phyloP scores from a whole-genome alignment of 208 protist genomes.

The Trichomonas tenax region DNA sequence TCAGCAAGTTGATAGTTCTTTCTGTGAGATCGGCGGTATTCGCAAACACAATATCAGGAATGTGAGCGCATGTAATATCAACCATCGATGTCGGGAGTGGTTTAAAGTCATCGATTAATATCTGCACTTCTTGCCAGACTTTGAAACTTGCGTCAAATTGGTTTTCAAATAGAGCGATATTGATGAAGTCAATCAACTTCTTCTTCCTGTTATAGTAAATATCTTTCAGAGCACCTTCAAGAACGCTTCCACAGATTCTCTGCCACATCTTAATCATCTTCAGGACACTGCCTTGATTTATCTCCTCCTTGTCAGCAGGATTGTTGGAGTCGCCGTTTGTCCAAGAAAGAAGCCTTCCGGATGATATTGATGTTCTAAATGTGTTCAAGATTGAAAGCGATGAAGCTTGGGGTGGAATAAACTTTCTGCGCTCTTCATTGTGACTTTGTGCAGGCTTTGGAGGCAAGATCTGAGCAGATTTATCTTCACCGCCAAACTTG shows the following conservation, averaged over 20 bases:
- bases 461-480: background rate
- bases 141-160: background rate
- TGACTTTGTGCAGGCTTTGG: background rate
- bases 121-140: conserved; percentile 11
- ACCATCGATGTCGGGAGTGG: background rate
- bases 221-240: background rate
- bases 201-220: background rate
- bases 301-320: background rate
- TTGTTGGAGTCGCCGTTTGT: background rate
- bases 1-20: background rate
- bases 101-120: background rate
- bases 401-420: background rate
- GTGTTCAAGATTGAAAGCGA: background rate
- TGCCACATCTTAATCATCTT: conserved; percentile 2
- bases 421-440: background rate
- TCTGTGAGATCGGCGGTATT: background rate
- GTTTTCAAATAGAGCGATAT: background rate
- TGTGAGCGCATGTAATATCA: background rate
- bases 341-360: background rate
- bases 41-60: background rate
- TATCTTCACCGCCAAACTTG: background rate
- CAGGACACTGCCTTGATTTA: background rate
- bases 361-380: background rate
- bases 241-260: background rate
- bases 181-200: background rate